Conservation (phyloP, 2,329 filamentous ascomycete species). For the Ascocoryne sarcoides region DNA sequence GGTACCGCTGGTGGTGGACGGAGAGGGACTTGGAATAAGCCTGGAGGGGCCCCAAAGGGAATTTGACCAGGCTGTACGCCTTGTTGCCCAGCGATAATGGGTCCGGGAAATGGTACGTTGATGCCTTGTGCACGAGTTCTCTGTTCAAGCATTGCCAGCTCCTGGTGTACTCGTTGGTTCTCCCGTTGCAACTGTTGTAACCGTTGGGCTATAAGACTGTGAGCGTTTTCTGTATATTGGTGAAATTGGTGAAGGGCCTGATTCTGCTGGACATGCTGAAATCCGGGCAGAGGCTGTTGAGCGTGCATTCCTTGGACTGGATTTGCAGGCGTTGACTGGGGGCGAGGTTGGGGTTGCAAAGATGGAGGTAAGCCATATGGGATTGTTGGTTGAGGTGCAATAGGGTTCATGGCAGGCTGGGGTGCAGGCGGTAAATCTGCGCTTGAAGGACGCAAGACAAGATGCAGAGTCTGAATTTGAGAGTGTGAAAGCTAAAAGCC, state of each 20-base stretch:
- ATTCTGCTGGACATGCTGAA: conserved; percentile 22
- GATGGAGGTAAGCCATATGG: conserved; percentile 7
- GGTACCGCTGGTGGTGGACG: conserved; percentile 12
- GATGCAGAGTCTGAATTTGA: conserved; percentile 44
- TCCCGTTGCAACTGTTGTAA: conserved; percentile 40
- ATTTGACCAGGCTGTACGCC: conserved; percentile 5
- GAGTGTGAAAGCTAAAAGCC: conserved; percentile 33
- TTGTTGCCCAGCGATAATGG: conserved; percentile 2
- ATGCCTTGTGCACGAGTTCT: conserved; percentile 10
- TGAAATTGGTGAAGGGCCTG: conserved; percentile 16
- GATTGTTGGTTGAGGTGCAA: conserved; percentile 1
- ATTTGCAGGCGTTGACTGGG: conserved; percentile 16
- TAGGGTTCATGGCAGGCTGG: neutral
- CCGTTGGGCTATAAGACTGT: conserved; percentile 31
- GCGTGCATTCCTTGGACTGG: conserved; percentile 14
- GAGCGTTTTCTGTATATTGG: conserved; percentile 6
- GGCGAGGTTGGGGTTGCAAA: conserved; percentile 8
- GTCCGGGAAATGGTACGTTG: neutral
- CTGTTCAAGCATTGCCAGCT: conserved; percentile 23
- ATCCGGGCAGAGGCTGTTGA: conserved; percentile 20
- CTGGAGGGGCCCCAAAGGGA: conserved; percentile 3
- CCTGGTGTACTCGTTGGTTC: conserved; percentile 33
- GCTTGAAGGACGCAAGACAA: conserved; percentile 39
- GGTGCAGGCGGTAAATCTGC: conserved; percentile 8
- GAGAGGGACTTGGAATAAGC: conserved; percentile 12